Evolutionary conservation across 2,329 filamentous ascomycete genomes (phyloP), one percentile per base, ranked within the genome.

Genomic region (Phialophora tarda): DNA sequence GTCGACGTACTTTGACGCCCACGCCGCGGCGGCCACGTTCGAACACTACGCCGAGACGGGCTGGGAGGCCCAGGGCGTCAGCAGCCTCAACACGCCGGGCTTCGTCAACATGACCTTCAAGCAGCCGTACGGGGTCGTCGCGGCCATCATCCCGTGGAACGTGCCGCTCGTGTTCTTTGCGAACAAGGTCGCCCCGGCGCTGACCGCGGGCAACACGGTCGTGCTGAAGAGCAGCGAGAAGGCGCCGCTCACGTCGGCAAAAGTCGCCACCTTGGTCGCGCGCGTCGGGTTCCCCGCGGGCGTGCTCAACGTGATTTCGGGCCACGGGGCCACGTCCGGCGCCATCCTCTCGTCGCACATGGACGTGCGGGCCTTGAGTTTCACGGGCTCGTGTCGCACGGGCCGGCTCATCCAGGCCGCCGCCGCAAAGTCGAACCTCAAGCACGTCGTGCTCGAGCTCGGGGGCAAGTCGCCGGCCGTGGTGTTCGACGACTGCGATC

Each of bases 261-360:
- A 74, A n/a, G 79, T 93, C 1, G 90, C 85, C 0, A 86, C 83
- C 3, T 81, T 93, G 26, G 82, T 92, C 69, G 86, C 86, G 69
- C 84, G 92, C 73, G 90, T 89, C 5, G 91, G 91, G 0, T 93
- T 93, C 73, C 91, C 91, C 1, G 86, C 90, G 0, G 91, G 91
- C 38, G 91, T 93, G 17, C 1, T 93, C 69, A 93, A 93, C 76
- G 84, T 93, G 63, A 75, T 92, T 63, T 92, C 91, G 66, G 91
- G 91, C 0, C 83, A 87, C 60, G 91, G 91, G 28, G 82, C 82
- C 26, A 86, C 87, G 28, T 88, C 89, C 0, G 91, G 91, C 10
- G 83, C 87, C 3, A 88, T 89, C 0, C 82, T 93, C 10, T 88
- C 87, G 1, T 82, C 83, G 41, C 91, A 93, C 74, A 79, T 86